Percentiles rank a stretch among this genome's conserved stretches.
These are phyloP conservation scores for Cladorrhinum sp. DNA, from an alignment of 2,329 filamentous ascomycete genomes.

Conservation along the genomic window DNA sequence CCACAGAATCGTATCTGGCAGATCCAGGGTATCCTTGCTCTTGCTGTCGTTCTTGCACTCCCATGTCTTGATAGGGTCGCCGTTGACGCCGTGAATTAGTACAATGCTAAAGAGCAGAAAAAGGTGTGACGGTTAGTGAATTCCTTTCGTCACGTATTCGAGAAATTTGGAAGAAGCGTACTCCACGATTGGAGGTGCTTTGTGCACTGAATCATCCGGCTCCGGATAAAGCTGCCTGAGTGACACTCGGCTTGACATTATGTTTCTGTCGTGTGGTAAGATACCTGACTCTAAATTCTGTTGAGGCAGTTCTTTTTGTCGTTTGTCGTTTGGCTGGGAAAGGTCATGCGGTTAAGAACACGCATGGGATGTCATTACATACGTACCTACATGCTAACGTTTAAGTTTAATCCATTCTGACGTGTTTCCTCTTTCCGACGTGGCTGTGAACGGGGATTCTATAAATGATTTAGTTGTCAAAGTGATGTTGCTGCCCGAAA, in stretches of 20 bases:
- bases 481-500: too few species aligned
- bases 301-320: background rate
- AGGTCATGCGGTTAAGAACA: too few species aligned
- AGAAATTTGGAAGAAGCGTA: background rate
- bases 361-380: too few species aligned
- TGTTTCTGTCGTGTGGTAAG: background rate
- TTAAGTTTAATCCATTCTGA: too few species aligned
- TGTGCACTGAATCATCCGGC: background rate
- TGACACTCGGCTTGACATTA: background rate
- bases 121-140: background rate
- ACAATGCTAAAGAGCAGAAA: constrained; percentile 5
- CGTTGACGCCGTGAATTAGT: constrained; percentile 16
- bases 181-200: constrained; percentile 3
- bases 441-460: background rate
- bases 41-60: background rate
- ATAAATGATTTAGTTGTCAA: too few species aligned
- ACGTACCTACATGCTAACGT: too few species aligned
- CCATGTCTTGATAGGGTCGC: constrained; percentile 14
- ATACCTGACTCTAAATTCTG: too few species aligned
- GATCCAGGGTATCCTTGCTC: background rate
- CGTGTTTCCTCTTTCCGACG: background rate
- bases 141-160: background rate
- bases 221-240: background rate
- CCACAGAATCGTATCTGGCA: background rate
- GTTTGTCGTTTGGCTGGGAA: too few species aligned